A percentile compares a stretch with the other conserved stretches of the same genome.
Evolutionary conservation across 2,329 filamentous ascomycete genomes (phyloP).

Genomic region (Fonsecaea monophora): DNA sequence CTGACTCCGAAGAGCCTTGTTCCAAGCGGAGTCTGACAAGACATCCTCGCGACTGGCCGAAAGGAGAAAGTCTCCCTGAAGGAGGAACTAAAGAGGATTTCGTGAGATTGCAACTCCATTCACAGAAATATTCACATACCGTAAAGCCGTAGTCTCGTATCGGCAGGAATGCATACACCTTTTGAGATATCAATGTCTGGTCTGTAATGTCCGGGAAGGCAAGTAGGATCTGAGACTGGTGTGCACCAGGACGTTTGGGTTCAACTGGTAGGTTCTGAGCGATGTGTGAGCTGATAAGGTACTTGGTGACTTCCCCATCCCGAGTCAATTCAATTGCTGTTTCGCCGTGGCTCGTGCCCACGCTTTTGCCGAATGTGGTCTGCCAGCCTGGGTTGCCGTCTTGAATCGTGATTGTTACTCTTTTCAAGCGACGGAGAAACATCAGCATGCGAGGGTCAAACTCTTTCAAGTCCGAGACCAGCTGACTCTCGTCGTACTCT

Average conservation of each 20-base stretch:
- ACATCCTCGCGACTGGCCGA: constrained; percentile 20
- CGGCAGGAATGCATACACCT: constrained; percentile 21
- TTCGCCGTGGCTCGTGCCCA: constrained; percentile 10
- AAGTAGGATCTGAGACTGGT: constrained; percentile 13
- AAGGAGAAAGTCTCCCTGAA: constrained; percentile 19
- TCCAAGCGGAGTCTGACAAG: constrained; percentile 10
- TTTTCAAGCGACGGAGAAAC: constrained; percentile 22
- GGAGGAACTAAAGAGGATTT: constrained; percentile 14
- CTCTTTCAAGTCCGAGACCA: constrained; percentile 10
- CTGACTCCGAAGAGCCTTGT: constrained; percentile 3
- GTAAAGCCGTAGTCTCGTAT: constrained; percentile 22
- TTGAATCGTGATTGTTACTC: constrained; percentile 16
- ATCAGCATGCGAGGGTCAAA: constrained; percentile 23
- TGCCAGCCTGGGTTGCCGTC: constrained; percentile 2
- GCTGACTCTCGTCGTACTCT: constrained; percentile 6
- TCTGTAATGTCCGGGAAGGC: constrained; percentile 15
- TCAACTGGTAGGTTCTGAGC: constrained; percentile 10
- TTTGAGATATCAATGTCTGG: constrained; percentile 8
- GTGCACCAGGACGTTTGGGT: constrained; percentile 15
- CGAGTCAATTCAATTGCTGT: constrained; percentile 18
- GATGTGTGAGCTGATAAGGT: constrained; percentile 15
- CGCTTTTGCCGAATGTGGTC: constrained; percentile 15
- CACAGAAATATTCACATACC: background rate
- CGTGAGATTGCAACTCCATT: background rate
- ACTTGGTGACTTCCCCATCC: constrained; percentile 11